Base-by-base conservation (phyloP, 352 stramenopile genomes). In the Globisporangium carolinianum region DNA sequence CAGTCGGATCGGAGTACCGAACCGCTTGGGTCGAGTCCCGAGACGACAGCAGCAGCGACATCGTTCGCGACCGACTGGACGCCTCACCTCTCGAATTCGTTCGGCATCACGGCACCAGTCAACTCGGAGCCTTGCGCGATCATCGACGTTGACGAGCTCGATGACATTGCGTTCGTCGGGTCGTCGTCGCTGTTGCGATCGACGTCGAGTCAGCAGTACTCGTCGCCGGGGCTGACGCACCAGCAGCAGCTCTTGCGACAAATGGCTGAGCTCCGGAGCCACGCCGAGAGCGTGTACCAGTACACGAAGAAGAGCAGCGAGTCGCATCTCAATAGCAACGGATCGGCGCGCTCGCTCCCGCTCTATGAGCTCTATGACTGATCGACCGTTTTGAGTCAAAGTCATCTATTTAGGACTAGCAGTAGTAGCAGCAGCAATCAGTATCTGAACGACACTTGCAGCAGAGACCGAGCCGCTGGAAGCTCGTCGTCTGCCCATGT, bases 281-380 rank as follows among this genome's bases (percentile, higher is more conserved):
- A 62, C 32, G 73, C 73, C 17, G 73, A 83, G 51, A 77, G 75
- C 46, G 63, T 72, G 6, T 83, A 80, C 53, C 73, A 75, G 61
- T 52, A 47, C 49, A 58, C 58, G 3, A 57, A 58, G 51, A 39
- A 57, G 46, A 63, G 32, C 24, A 24, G 37, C 15, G 56, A 61
- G 39, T 42, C 14, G 3, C 56, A 61, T 39, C 17, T 61, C 18
- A 50, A 47, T 11, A 45, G 47, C 48, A 56, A 18, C 5, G 8
- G 32, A 39, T 56, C 56, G 5, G 24, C 47, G 38, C 56, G 24
- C 1, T 61, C 56, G 5, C 12, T 61, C 8, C 38, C 48, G 6
- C 47, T 60, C 14, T 6, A 32, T 6, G 37, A 45, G 42, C n/a
- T 49, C 45, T 49, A 11, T 14, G 49, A 49, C 45, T 49, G 17